These are phyloP conservation scores for Epicoccum nigrum DNA, from an alignment of 2,329 filamentous ascomycete species.

Conservation along the genomic window DNA sequence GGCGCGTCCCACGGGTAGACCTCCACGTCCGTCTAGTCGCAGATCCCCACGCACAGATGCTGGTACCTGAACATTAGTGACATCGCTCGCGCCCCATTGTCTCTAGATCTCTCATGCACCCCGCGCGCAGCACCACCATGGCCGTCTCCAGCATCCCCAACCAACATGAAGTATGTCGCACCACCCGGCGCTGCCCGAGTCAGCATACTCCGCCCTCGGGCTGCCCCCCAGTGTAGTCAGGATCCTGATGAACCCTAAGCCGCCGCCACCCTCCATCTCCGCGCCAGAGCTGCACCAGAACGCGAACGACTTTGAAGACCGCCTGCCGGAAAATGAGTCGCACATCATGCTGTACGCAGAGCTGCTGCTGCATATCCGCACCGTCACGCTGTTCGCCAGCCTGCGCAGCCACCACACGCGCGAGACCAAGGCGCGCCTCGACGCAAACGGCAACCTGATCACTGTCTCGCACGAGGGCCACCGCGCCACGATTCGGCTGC, in stretches of 20 bases:
- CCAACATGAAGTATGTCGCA: slow-evolving; percentile 40
- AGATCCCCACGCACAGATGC: slow-evolving; percentile 8
- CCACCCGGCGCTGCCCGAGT: slow-evolving; percentile 39
- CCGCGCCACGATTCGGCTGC: slow-evolving; percentile 53
- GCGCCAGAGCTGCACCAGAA: slow-evolving; percentile 42
- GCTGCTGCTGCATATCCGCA: slow-evolving; percentile 65
- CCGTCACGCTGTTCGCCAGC: slow-evolving; percentile 63
- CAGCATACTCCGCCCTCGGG: slow-evolving; percentile 45
- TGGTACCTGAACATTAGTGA: slow-evolving; percentile 6
- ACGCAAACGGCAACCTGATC: slow-evolving; percentile 52
- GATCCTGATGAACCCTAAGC: slow-evolving; percentile 42
- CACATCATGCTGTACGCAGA: slow-evolving; percentile 62
- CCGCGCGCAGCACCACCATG: slow-evolving; percentile 26
- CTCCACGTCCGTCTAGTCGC: slow-evolving; percentile 9
- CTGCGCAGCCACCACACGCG: slow-evolving; percentile 53
- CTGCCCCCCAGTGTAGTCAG: slow-evolving; percentile 39
- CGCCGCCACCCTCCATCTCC: slow-evolving; percentile 28
- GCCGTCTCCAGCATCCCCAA: slow-evolving; percentile 21
- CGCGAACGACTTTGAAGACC: slow-evolving; percentile 27
- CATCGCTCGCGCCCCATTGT: slow-evolving; percentile 7
- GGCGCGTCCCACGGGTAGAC: neutral
- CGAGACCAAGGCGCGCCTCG: slow-evolving; percentile 53
- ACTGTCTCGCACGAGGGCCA: slow-evolving; percentile 55
- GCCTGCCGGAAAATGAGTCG: slow-evolving; percentile 39
- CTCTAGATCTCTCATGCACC: slow-evolving; percentile 4